phyloP scores from a whole-genome alignment of 2,329 filamentous ascomycete genomes.

The Penicillium digitatum region DNA sequence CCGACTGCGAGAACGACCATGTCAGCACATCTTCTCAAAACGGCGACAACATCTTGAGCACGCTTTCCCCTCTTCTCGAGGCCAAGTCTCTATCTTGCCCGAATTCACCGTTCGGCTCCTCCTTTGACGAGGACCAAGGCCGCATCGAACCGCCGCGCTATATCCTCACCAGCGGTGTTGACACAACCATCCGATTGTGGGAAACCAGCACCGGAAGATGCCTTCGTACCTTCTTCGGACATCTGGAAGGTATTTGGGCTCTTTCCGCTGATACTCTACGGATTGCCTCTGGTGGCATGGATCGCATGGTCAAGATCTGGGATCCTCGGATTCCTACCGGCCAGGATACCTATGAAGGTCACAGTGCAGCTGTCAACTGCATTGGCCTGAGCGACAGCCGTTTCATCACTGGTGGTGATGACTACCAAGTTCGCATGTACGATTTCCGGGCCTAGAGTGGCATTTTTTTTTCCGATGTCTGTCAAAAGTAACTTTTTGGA shows the following conservation, averaged over 20 bases:
- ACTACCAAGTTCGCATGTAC: slow-evolving; percentile 84
- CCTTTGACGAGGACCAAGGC: slow-evolving; percentile 57
- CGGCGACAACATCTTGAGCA: slow-evolving; percentile 24
- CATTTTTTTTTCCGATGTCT: neutral
- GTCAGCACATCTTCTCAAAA: slow-evolving; percentile 37
- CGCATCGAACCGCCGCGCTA: slow-evolving; percentile 78
- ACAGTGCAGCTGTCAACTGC: slow-evolving; percentile 87
- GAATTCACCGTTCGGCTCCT: slow-evolving; percentile 56
- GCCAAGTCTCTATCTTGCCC: slow-evolving; percentile 32
- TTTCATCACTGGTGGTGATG: slow-evolving; percentile 88
- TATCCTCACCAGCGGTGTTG: slow-evolving; percentile 87
- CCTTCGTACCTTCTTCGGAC: slow-evolving; percentile 90
- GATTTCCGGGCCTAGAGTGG: slow-evolving; percentile 54
- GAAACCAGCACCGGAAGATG: slow-evolving; percentile 77
- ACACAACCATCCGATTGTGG: slow-evolving; percentile 90
- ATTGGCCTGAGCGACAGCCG: slow-evolving; percentile 84
- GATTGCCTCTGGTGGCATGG: slow-evolving; percentile 84
- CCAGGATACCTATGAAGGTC: slow-evolving; percentile 86
- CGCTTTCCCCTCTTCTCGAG: slow-evolving; percentile 25
- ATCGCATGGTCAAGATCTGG: slow-evolving; percentile 95
- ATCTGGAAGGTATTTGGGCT: slow-evolving; percentile 94
- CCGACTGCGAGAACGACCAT: slow-evolving; percentile 55
- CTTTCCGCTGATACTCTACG: slow-evolving; percentile 83
- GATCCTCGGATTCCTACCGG: slow-evolving; percentile 87
- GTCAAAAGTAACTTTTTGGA: slow-evolving; percentile 1